Base-by-base conservation (phyloP, 768 basidiomycete genomes). In the Lactifluus subvellereus region DNA sequence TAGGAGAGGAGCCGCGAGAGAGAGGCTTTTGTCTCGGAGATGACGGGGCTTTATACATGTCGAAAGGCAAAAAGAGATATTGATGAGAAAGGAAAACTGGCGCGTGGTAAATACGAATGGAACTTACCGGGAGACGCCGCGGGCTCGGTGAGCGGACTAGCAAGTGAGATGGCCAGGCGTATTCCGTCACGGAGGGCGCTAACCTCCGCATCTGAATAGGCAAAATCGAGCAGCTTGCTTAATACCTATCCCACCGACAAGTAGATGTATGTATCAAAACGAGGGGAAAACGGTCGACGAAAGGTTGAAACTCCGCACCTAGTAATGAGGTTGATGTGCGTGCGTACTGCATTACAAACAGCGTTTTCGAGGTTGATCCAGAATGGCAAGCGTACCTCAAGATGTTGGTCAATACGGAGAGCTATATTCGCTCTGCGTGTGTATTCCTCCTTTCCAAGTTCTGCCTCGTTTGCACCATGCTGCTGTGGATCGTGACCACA, bases 151-250 rank as follows among this genome's bases (percentile, higher is more conserved):
- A 77, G 73, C 33, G 83, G 80, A 57, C 82, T 81, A 32, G 80
- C 77, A 56, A 77, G 74, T 14, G 83, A 80, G 20, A 78, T 77
- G 0, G 81, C 79, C 40, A 82, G 72, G 58, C 74, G 75, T 84
- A 92, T 87, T 73, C 89, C 88, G 68, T 84, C 83, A 63, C 87
- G 82, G 60, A 91, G 72, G 18, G 87, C 86, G 32, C 77, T 69
- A 49, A 93, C 84, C 66, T 86, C 84, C 20, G 84, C 84, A 72
- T 93, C 86, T 13, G 76, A 76, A 72, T 91, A 91, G 53, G 80
- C 78, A 68, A 94, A 94, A 74, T 93, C 88, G n/a, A 89, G 78
- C 10, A 95, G 77, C 69, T 83, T 83, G 53, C 84, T 85, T 37
- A 79, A 80, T 72, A 91, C 90, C 91, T 96, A 71, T 38, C 49